Percentiles rank a stretch among this genome's conserved stretches.
Conservation (phyloP, 768 basidiomycete genomes). For the Crucibulum laeve region DNA sequence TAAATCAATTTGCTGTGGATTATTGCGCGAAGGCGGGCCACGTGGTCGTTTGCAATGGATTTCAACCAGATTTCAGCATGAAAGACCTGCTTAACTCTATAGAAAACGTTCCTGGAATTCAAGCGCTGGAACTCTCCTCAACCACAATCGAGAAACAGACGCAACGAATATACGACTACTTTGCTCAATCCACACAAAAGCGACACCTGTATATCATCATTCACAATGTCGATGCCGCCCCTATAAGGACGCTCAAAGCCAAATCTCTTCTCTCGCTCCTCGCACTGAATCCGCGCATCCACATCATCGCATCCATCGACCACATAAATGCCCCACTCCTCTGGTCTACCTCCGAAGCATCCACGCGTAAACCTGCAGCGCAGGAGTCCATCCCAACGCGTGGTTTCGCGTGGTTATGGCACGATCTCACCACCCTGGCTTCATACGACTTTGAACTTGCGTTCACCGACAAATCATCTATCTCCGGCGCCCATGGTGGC, state of each 20-base stretch:
- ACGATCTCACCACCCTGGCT: slow-evolving; percentile 83
- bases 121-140: slow-evolving; percentile 27
- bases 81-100: slow-evolving; percentile 66
- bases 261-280: slow-evolving; percentile 69
- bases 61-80: slow-evolving; percentile 62
- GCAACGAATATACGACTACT: slow-evolving; percentile 61
- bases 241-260: slow-evolving; percentile 60
- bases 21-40: slow-evolving; percentile 57
- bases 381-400: slow-evolving; percentile 22
- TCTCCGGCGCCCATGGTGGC: slow-evolving; percentile 47
- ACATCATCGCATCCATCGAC: slow-evolving; percentile 82
- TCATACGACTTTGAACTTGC: slow-evolving; percentile 79
- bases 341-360: slow-evolving; percentile 70
- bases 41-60: slow-evolving; percentile 76
- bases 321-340: slow-evolving; percentile 80
- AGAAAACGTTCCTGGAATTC: slow-evolving; percentile 42
- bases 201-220: slow-evolving; percentile 71
- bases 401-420: slow-evolving; percentile 79
- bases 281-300: slow-evolving; percentile 70
- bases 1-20: slow-evolving; percentile 71
- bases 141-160: slow-evolving; percentile 57
- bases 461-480: slow-evolving; percentile 58
- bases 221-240: slow-evolving; percentile 83
- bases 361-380: slow-evolving; percentile 43
- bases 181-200: slow-evolving; percentile 32